phyloP scores from a whole-genome alignment of 78 protist species.

The slime mould (Dictyostelium discoideum) region DNA sequence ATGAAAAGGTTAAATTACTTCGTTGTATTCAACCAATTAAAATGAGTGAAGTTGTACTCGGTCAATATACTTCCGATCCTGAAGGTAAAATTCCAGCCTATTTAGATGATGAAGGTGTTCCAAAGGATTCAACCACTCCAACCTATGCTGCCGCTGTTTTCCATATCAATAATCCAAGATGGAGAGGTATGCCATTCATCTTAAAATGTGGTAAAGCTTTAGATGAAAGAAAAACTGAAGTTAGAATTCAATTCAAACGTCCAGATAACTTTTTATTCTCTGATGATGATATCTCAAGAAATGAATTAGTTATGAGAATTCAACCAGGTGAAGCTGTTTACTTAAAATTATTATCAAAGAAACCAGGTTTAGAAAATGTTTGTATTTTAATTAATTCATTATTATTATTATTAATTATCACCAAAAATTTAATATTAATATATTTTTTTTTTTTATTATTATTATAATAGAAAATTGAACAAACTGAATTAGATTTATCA shows the following conservation, averaged over 20 bases:
- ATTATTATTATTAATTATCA: background rate
- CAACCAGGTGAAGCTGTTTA: slow-evolving; percentile 98
- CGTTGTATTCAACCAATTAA: slow-evolving; percentile 46
- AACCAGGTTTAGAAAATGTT: slow-evolving; percentile 90
- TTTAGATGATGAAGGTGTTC: slow-evolving; percentile 89
- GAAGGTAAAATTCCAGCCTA: slow-evolving; percentile 79
- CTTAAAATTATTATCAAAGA: slow-evolving; percentile 90
- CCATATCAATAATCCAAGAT: slow-evolving; percentile 92
- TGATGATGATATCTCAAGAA: slow-evolving; percentile 79
- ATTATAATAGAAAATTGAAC: slow-evolving; percentile 34
- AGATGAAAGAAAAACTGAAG: slow-evolving; percentile 92
- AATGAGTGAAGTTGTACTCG: slow-evolving; percentile 88
- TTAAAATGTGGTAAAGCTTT: slow-evolving; percentile 92
- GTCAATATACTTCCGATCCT: slow-evolving; percentile 82
- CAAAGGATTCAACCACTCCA: slow-evolving; percentile 90
- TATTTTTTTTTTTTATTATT: background rate
- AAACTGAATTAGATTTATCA: slow-evolving; percentile 94
- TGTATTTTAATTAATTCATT: background rate
- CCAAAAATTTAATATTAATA: background rate
- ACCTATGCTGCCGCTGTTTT: slow-evolving; percentile 93
- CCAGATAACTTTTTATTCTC: slow-evolving; percentile 58
- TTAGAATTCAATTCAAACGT: slow-evolving; percentile 95
- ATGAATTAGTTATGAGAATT: slow-evolving; percentile 96
- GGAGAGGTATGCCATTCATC: slow-evolving; percentile 99
- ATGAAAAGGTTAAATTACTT: slow-evolving; percentile 93